Base-by-base conservation (phyloP, 2,329 filamentous ascomycete species). In the Mycosphaerella sp. region DNA sequence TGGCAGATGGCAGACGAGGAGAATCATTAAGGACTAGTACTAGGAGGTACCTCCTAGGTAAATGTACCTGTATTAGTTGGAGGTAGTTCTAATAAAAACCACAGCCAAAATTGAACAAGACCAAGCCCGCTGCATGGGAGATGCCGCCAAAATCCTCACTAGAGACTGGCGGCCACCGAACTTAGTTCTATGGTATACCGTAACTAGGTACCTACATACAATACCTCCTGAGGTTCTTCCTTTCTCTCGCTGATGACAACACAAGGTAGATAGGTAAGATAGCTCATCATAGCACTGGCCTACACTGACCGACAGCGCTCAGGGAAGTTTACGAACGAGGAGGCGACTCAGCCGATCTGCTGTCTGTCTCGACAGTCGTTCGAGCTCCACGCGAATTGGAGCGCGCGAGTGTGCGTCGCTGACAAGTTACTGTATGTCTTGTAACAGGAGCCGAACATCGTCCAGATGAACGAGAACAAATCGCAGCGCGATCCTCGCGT, bases 401-500 rank as follows among this genome's bases (percentile, higher is more conserved):
- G 21, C 21, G 21, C 21, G 21, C 21, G 21, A 21, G 14, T 17
- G 14, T 17, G 1, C 14, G 14, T 17, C 14, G 14, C 14, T 17
- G 14, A 17, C 14, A 17, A 17, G 14, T 21, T 21, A 21, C 21
- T 21, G 21, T 21, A 21, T 21, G 21, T 21, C 21, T 21, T 21
- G 21, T 21, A 21, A 21, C 21, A 21, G 21, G 21, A 21, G 21
- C 21, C 21, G 21, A 21, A 21, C 21, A 21, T 21, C 48, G 48
- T 38, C 41, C 36, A 45, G 49, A 64, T 64, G 62, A 58, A 50
- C 41, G 53, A n/a, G 34, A 38, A 11, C 1, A n/a, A 9, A 2
- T 9, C 32, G 11, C 11, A 49, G 11, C 56, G 60, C 26, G 54
- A 49, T 29, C 58, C 62, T 14, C 64, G 62, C 48, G 58, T 59